Percentiles rank a stretch among this genome's conserved stretches.
phyloP scores from a whole-genome alignment of 768 basidiomycete species.

The Auricularia sp. region DNA sequence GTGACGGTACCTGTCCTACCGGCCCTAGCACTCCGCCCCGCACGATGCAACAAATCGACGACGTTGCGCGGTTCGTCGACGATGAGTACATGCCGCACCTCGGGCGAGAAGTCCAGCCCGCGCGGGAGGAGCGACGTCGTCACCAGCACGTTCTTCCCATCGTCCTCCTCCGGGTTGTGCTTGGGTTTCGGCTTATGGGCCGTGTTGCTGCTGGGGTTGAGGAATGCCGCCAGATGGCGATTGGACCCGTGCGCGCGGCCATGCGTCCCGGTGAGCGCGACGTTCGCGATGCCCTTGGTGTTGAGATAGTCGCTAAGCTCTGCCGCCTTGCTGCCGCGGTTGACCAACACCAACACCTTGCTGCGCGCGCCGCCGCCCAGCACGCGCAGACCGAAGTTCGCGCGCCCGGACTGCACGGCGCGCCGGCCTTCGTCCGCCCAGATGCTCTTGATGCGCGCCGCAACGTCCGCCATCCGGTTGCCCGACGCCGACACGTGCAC shows the following conservation, averaged over 20 bases:
- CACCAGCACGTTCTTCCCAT: constrained; percentile 58
- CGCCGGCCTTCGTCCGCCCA: constrained; percentile 42
- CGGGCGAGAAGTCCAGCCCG: constrained; percentile 77
- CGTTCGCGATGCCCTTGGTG: constrained; percentile 49
- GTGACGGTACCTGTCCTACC: constrained; percentile 19
- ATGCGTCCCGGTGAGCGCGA: constrained; percentile 55
- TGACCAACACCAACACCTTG: constrained; percentile 78
- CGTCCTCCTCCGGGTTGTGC: constrained; percentile 10
- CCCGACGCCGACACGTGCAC: constrained; percentile 71
- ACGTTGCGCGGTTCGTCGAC: constrained; percentile 82
- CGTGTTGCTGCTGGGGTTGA: constrained; percentile 25
- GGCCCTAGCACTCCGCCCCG: constrained; percentile 73
- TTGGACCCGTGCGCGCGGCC: constrained; percentile 59
- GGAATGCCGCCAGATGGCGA: constrained; percentile 63
- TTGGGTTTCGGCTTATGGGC: constrained; percentile 1
- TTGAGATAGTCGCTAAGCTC: constrained; percentile 49
- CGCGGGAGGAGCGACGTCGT: constrained; percentile 88
- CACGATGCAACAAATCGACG: constrained; percentile 87
- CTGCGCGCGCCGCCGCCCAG: constrained; percentile 29
- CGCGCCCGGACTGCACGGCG: no score
- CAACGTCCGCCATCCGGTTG: constrained; percentile 72
- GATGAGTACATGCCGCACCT: constrained; percentile 76
- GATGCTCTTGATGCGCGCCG: constrained; percentile 57
- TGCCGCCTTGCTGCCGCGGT: constrained; percentile 59
- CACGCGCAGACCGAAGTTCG: neutral